These are phyloP conservation scores for Lunasporangiospora selenospora DNA, from an alignment of 192 early-diverging fungal species.

Conservation along the genomic window DNA sequence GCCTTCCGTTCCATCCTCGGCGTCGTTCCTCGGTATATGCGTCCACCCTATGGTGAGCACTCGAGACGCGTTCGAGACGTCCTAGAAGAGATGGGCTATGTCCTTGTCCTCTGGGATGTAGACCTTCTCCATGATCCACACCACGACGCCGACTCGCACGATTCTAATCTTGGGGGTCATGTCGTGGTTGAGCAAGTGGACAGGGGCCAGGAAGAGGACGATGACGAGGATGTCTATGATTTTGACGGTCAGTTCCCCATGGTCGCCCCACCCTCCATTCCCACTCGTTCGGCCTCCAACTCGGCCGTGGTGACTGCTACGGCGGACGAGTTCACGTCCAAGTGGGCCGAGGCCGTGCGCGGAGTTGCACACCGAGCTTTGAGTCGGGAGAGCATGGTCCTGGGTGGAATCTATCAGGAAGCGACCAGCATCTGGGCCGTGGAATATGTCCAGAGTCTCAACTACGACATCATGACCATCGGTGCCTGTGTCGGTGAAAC, in stretches of 20 bases:
- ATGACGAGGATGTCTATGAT: too few species aligned
- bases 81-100: constrained; percentile 29
- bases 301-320: background rate
- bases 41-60: constrained; percentile 61
- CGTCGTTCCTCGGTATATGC: constrained; percentile 61
- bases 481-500: constrained; percentile 33
- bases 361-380: constrained; percentile 21
- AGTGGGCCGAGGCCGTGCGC: constrained; percentile 41
- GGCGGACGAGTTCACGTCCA: constrained; percentile 42
- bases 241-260: too few species aligned
- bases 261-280: too few species aligned
- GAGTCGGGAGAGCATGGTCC: constrained; percentile 28
- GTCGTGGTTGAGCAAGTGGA: too few species aligned
- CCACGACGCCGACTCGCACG: too few species aligned
- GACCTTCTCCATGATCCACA: constrained; percentile 14
- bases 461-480: constrained; percentile 27
- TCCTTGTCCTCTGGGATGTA: constrained; percentile 48
- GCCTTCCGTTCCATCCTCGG: constrained; percentile 60
- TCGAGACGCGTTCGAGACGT: constrained; percentile 16
- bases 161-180: background rate
- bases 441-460: constrained; percentile 38
- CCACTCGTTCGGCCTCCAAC: too few species aligned
- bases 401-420: constrained; percentile 45
- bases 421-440: constrained; percentile 36
- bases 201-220: background rate